phyloP scores from a whole-genome alignment of 2,329 filamentous ascomycete species.

The Whalleya microplaca region DNA sequence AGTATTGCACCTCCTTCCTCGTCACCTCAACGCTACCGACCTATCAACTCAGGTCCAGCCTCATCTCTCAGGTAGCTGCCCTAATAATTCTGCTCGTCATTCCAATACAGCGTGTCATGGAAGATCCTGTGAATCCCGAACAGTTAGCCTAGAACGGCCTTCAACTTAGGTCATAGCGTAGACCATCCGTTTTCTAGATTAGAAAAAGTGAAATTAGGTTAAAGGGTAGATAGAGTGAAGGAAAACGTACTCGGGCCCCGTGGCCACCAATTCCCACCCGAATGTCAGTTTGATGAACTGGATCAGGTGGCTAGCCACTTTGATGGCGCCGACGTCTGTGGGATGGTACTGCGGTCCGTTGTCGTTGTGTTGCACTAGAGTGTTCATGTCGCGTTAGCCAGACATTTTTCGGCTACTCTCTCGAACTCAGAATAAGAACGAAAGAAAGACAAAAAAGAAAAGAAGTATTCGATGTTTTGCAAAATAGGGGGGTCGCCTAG shows the following conservation, averaged over 20 bases:
- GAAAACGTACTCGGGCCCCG: constrained; percentile 55
- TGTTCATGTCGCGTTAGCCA: background rate
- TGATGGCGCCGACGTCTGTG: constrained; percentile 64
- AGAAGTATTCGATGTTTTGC: background rate
- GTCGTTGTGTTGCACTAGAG: constrained; percentile 61
- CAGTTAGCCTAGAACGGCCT: background rate
- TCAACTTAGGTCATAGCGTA: too few relatives aligned
- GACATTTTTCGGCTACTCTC: background rate
- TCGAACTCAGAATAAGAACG: background rate
- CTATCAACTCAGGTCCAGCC: too few relatives aligned
- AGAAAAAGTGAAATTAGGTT: too few relatives aligned
- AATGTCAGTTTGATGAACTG: constrained; percentile 61
- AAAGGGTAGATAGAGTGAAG: background rate
- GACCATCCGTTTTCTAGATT: too few relatives aligned
- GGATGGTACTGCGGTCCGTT: constrained; percentile 62
- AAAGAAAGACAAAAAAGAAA: too few relatives aligned
- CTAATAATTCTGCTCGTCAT: constrained; percentile 50
- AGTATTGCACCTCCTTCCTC: too few relatives aligned
- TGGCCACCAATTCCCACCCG: constrained; percentile 59
- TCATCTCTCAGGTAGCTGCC: background rate
- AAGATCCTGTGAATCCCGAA: constrained; percentile 35
- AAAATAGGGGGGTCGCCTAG: background rate
- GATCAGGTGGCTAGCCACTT: constrained; percentile 62
- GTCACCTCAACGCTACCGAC: too few relatives aligned
- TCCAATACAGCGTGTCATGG: constrained; percentile 57